phyloP scores from a whole-genome alignment of 208 protist species.

The Trichomonas tenax region DNA sequence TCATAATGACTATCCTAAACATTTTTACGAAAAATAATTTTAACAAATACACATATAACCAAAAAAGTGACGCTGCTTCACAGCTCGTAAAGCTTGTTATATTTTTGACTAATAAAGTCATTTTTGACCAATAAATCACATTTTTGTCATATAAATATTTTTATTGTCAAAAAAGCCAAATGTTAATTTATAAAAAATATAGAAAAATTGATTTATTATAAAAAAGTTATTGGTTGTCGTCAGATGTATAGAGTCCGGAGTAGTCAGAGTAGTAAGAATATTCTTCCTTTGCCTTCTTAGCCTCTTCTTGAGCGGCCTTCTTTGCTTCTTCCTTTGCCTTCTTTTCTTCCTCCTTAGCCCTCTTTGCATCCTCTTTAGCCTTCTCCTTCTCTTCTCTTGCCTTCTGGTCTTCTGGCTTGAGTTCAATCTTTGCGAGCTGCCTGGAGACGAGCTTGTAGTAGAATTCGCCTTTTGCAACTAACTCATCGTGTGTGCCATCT shows the following conservation, averaged over 20 bases:
- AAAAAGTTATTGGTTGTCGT: not conserved
- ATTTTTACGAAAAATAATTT: too few relatives aligned
- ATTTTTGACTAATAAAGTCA: too few relatives aligned
- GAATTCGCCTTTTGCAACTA: not conserved
- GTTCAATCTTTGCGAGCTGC: not conserved
- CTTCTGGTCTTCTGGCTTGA: not conserved
- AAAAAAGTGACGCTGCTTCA: too few relatives aligned
- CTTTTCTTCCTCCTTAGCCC: not conserved
- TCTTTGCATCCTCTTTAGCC: not conserved
- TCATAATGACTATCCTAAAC: too few relatives aligned
- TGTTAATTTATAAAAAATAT: not conserved
- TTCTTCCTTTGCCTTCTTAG: not conserved
- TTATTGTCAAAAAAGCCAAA: too few relatives aligned
- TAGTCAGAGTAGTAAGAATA: not conserved
- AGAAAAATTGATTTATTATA: not conserved
- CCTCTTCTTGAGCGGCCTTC: too few relatives aligned
- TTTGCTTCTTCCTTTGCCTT: not conserved
- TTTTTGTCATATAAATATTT: too few relatives aligned
- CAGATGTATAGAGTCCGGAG: not conserved
- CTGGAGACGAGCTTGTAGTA: not conserved
- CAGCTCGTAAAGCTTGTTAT: too few relatives aligned
- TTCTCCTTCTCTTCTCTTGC: not conserved
- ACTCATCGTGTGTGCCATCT: not conserved
- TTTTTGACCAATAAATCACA: too few relatives aligned
- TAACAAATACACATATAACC: too few relatives aligned